Evolutionary conservation across 768 basidiomycete genomes (phyloP), one percentile per base, ranked within the genome.

Genomic region (Termitomyces sp.): DNA sequence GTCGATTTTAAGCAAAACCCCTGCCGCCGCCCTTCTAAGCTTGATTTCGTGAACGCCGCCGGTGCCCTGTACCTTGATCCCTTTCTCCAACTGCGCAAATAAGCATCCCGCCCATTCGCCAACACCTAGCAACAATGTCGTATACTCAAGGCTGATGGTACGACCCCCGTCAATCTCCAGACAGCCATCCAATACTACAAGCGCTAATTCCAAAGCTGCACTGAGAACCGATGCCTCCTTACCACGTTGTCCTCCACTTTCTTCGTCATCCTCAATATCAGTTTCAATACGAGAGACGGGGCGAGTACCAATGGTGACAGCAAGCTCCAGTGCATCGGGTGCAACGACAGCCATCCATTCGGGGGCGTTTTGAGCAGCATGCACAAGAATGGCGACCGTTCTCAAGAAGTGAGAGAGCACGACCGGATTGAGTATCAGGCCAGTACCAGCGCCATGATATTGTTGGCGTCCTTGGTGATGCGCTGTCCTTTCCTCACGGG

Each of bases 311-410:
- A 96, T 66, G 0, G 89, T 87, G 29, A 95, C 74, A 1, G 93
- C 93, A 25, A 98, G 79, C 68, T 96, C 93, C 56, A 98, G 73
- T 4, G 88, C 79, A 64, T 92, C 88, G 0, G 95, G 94, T 3
- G 87, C 91, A 54, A 97, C 77, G 10, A 96, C 79, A 7, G 86
- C 81, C 48, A 94, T 76, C 87, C 91, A 98, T 62, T 91, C 86
- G 0, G 86, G 79, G 15, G 93, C 88, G 66, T 93, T 88, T 60
- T 88, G 83, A 2, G 89, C 85, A 1, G 94, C 90, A 70, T 98
- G 89, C 15, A 92, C 82, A 36, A 99, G 78, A 43, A 98, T 81
- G 3, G 86, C 82, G 15, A 96, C 74, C 4, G 95, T 89, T 50
- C 82, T 79, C 56, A 98, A 72, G 61, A 92, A 87, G 58, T 91